These are phyloP conservation scores for Hypoxylon perforatum DNA, from an alignment of 495 filamentous ascomycete genomes.

Conservation along the genomic window DNA sequence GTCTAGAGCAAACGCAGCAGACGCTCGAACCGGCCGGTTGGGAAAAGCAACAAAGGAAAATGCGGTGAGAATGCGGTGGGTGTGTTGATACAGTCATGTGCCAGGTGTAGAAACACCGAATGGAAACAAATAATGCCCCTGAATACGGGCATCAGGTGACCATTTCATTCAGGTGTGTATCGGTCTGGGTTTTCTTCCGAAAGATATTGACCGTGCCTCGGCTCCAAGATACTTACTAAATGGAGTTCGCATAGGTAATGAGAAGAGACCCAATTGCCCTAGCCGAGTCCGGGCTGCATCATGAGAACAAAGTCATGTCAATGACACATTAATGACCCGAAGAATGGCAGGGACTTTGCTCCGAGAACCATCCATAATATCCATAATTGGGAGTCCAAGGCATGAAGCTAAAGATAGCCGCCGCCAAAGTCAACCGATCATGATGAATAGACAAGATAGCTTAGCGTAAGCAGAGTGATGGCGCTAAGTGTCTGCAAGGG, in stretches of 20 bases:
- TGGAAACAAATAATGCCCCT: not conserved
- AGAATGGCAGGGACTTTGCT: not conserved
- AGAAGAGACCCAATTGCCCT: too few species aligned
- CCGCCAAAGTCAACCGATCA: constrained; percentile 13
- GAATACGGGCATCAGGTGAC: too few species aligned
- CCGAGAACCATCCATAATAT: not conserved
- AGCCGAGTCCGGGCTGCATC: not conserved
- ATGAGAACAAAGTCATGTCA: not conserved
- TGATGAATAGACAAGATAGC: not conserved
- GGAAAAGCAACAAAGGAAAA: not conserved
- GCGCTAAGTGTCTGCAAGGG: constrained; percentile 7
- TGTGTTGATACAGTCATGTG: not conserved
- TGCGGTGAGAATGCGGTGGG: not conserved
- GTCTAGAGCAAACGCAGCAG: not conserved
- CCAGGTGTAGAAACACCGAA: not conserved
- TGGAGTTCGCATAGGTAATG: not conserved
- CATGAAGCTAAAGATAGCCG: not conserved
- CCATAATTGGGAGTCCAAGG: not conserved
- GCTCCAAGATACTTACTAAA: not conserved
- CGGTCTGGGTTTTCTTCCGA: too few species aligned
- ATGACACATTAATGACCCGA: not conserved
- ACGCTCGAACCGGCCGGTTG: not conserved
- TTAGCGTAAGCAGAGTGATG: constrained; percentile 14
- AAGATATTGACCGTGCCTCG: not conserved
- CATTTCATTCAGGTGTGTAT: too few species aligned